These are phyloP conservation scores for Borovskyia barvae DNA, from an alignment of 208 protist species.

Conservation along the genomic window DNA sequence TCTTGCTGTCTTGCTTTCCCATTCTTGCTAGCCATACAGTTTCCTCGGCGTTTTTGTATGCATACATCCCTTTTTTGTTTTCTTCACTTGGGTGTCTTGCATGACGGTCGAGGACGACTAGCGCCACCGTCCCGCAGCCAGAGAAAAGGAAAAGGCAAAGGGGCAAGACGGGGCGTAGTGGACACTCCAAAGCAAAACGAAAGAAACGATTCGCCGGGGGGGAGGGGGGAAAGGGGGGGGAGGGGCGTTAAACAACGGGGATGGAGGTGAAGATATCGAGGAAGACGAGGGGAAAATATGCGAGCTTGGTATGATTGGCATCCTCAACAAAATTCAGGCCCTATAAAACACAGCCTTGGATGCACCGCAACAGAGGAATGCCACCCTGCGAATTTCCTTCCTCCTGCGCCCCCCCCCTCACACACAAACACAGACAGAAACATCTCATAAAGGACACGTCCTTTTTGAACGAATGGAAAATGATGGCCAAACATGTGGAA, in stretches of 20 bases:
- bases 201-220: too few species aligned
- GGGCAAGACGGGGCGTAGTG: background rate
- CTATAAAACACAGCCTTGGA: too few species aligned
- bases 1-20: too few species aligned
- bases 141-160: constrained; percentile 1
- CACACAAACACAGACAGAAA: constrained; percentile 2
- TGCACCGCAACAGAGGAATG: background rate
- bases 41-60: too few species aligned
- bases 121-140: background rate
- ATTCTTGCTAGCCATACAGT: too few species aligned
- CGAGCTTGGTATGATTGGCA: too few species aligned
- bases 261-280: background rate
- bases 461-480: background rate
- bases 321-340: too few species aligned
- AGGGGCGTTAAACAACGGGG: background rate
- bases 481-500: background rate
- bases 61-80: background rate
- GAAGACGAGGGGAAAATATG: background rate
- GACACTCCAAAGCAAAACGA: background rate
- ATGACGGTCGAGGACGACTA: background rate
- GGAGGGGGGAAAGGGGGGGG: constrained; percentile 3
- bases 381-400: background rate
- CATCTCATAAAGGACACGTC: background rate
- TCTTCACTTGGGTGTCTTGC: background rate
- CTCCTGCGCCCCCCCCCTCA: background rate